phyloP scores from a whole-genome alignment of 768 basidiomycete species.

The Pulveroboletus sp. region DNA sequence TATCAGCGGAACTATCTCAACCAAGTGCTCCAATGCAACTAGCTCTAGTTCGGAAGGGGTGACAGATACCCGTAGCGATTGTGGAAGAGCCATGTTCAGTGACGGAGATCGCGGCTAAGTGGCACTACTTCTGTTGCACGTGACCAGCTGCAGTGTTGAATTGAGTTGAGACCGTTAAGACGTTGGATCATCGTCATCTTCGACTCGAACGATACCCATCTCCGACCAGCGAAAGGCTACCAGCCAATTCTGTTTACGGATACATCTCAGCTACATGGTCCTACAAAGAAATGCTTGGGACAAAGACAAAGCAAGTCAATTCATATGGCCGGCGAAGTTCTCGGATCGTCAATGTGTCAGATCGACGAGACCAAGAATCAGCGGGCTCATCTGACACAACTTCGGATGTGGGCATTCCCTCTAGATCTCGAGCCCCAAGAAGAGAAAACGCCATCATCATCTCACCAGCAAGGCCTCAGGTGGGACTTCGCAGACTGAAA shows the following conservation, averaged over 20 bases:
- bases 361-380: constrained; percentile 25
- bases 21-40: constrained; percentile 75
- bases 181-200: neutral
- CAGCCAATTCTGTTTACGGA: neutral
- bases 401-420: constrained; percentile 36
- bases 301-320: constrained; percentile 60
- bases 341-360: constrained; percentile 51
- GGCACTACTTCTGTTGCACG: constrained; percentile 9
- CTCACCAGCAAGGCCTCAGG: constrained; percentile 18
- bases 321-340: constrained; percentile 60
- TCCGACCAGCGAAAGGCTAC: neutral
- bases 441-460: constrained; percentile 23
- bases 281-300: constrained; percentile 44
- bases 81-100: constrained; percentile 63
- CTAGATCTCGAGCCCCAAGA: constrained; percentile 5
- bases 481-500: constrained; percentile 10
- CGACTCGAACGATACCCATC: constrained; percentile 3
- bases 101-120: neutral
- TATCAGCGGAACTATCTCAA: constrained; percentile 86
- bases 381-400: constrained; percentile 28
- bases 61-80: constrained; percentile 61
- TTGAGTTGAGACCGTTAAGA: neutral
- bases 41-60: constrained; percentile 86
- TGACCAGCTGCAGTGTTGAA: constrained; percentile 15
- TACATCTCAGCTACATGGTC: neutral